Evolutionary conservation across 1,284 basidiomycete species (phyloP).

Genomic region (Ganoderma sinense): DNA sequence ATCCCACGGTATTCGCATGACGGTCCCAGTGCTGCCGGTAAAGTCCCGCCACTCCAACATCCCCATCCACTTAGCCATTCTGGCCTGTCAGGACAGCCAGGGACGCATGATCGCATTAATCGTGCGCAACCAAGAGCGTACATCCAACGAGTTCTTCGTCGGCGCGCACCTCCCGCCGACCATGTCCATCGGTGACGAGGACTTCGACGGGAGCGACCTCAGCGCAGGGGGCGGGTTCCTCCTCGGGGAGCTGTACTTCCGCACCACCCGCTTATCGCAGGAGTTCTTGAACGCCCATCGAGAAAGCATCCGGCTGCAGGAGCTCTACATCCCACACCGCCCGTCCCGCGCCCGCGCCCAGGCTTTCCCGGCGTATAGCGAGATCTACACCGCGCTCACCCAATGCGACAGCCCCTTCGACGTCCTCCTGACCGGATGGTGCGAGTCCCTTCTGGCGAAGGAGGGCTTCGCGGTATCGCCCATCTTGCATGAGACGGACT

Average conservation of each 20-base stretch:
- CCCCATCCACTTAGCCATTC: constrained; percentile 18
- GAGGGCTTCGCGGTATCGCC: constrained; percentile 9
- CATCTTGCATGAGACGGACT: not conserved
- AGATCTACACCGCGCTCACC: constrained; percentile 8
- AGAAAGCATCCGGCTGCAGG: constrained; percentile 2
- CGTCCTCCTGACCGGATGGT: constrained; percentile 15
- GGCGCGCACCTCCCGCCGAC: constrained; percentile 16
- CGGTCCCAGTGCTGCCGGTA: constrained; percentile 10
- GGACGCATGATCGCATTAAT: constrained; percentile 21
- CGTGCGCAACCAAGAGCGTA: constrained; percentile 7
- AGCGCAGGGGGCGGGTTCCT: not conserved
- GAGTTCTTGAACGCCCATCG: constrained; percentile 11
- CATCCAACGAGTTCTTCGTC: constrained; percentile 11
- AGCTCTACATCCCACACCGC: constrained; percentile 24
- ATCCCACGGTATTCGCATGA: constrained; percentile 20
- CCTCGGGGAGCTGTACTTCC: constrained; percentile 19
- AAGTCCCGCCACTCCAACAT: constrained; percentile 4
- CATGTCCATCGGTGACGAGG: constrained; percentile 10
- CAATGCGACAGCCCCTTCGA: constrained; percentile 14
- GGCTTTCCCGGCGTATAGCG: constrained; percentile 14
- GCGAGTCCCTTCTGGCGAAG: constrained; percentile 9
- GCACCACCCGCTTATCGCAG: constrained; percentile 8
- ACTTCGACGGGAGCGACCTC: not conserved
- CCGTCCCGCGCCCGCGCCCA: constrained; percentile 13
- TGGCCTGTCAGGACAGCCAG: constrained; percentile 16